These are phyloP conservation scores for Artemisia annua DNA, from an alignment of 129 eudicot genomes.

Conservation along the genomic window DNA sequence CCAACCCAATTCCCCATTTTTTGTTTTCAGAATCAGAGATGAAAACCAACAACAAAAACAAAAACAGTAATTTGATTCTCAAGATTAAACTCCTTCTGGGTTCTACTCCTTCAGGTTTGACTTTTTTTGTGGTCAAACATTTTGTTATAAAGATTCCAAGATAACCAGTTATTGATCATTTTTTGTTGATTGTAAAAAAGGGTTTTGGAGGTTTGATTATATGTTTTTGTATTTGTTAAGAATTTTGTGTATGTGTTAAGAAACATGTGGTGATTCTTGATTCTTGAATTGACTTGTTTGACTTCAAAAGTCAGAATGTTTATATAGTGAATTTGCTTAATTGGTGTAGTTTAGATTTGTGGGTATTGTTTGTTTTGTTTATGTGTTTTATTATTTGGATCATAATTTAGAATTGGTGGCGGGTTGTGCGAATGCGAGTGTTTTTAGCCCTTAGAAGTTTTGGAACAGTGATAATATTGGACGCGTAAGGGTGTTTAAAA, in stretches of 20 bases:
- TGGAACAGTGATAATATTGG: too few relatives aligned
- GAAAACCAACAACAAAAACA: too few relatives aligned
- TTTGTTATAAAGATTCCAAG: not conserved
- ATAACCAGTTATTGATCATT: not conserved
- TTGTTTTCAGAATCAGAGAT: too few relatives aligned
- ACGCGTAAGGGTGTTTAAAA: too few relatives aligned
- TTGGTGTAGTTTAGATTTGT: not conserved
- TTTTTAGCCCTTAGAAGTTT: too few relatives aligned
- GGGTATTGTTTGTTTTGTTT: too few relatives aligned
- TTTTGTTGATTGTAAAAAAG: not conserved
- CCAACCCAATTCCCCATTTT: too few relatives aligned
- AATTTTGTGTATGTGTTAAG: not conserved
- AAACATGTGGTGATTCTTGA: slow-evolving; percentile 1
- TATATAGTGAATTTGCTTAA: not conserved
- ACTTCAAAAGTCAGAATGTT: slow-evolving; percentile 12
- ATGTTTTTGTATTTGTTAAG: not conserved
- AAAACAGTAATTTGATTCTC: slow-evolving; percentile 4
- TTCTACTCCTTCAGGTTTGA: slow-evolving; percentile 35
- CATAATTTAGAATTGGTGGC: not conserved
- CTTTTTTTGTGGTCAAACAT: slow-evolving; percentile 15
- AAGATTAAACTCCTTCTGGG: slow-evolving; percentile 22
- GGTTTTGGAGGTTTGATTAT: not conserved
- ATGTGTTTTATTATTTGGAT: not conserved
- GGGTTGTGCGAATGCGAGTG: too few relatives aligned
- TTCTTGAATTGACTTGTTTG: slow-evolving; percentile 10